Percentiles rank a stretch among this genome's conserved stretches.
These are phyloP conservation scores for Nyctanthes arbortristis DNA, from an alignment of 257 asterid genomes.

Conservation along the genomic window DNA sequence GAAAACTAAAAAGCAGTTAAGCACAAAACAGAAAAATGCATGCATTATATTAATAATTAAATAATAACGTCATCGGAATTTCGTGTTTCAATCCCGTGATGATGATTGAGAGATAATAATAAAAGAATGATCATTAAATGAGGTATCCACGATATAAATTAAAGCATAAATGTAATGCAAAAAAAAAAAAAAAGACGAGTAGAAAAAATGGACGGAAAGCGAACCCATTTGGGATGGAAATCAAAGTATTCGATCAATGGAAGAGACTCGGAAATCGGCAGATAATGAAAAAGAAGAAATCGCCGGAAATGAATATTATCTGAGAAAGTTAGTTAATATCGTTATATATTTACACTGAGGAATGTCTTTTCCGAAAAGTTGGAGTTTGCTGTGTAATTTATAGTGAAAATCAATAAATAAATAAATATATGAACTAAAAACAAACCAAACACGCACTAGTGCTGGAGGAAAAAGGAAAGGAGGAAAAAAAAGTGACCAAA, in stretches of 20 bases:
- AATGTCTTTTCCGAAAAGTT: not conserved
- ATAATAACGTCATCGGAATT: not conserved
- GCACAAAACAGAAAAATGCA: conserved; percentile 17
- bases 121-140: conserved; percentile 9
- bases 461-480: not conserved
- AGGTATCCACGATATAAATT: not conserved
- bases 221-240: conserved; percentile 42
- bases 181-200: not conserved
- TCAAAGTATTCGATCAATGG: conserved; percentile 27
- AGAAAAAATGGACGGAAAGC: conserved; percentile 42
- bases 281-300: conserved; percentile 15
- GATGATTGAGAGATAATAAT: conserved; percentile 21
- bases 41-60: not conserved
- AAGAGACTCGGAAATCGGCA: conserved; percentile 34
- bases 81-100: conserved; percentile 5
- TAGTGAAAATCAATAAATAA: not conserved
- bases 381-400: not conserved
- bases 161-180: not conserved
- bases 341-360: not conserved
- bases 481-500: too few relatives aligned
- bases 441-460: not conserved
- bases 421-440: not conserved
- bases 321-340: conserved; percentile 18
- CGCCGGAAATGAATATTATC: conserved; percentile 30
- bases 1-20: conserved; percentile 23